Evolutionary conservation across 1,284 basidiomycete genomes (phyloP), one percentile per base, ranked within the genome.

Genomic region (Marasmius oreades): DNA sequence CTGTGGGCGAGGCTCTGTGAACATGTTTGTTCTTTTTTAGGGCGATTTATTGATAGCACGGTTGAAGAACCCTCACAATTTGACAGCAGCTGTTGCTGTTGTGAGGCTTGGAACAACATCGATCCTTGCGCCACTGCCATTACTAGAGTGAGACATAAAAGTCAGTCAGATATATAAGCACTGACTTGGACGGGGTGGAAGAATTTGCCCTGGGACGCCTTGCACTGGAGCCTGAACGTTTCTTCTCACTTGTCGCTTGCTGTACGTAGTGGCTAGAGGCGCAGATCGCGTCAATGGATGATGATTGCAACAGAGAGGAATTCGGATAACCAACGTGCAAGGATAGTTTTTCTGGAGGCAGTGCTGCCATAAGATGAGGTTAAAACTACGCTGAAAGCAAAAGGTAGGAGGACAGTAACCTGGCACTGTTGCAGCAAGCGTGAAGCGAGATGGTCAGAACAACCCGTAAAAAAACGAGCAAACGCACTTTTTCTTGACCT

Each of bases 161-260:
- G 20, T 56, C 37, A 62, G 60, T 54, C 52, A 59, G 50, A 50
- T 54, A 60, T 61, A 51, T 44, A 55, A 52, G 42, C 59, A 47
- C 53, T 56, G 37, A 52, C 60, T 61, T 51, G 48, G 26, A 34
- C 20, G 20, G 51, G 80, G 73, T 58, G 74, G 79, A 48, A 80
- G 69, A 63, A 84, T 80, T 63, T 86, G 81, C 47, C 33, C 47
- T 50, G 22, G 87, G 84, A 67, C 86, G 77, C 61, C 87, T 80
- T 60, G 73, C 76, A 44, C 78, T 67, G 36, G 78, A 72, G 43
- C 79, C 73, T 59, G 72, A 75, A 59, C 89, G 85, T 68, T 90
- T 90, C 77, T 89, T 89, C 74, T 90, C 87, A 68, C 80, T 86
- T 3, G 89, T 91, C 23, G 86, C 88, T 70, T 90, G 88, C 66